A percentile compares a stretch with the other conserved stretches of the same genome.
Evolutionary conservation across 2,329 filamentous ascomycete genomes (phyloP).

Genomic region (Paraconiothyrium sp.): DNA sequence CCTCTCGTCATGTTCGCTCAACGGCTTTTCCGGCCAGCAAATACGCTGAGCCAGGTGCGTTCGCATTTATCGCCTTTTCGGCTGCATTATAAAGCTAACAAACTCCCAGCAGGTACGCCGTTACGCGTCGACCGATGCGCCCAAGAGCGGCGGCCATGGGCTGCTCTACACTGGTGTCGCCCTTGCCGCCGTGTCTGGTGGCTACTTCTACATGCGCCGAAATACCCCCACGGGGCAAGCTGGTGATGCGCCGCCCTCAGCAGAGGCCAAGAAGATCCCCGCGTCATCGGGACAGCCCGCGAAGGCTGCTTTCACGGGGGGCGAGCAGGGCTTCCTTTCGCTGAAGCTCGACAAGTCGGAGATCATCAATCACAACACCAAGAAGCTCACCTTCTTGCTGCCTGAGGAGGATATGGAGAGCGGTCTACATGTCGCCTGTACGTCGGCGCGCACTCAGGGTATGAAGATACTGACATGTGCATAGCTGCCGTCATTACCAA

Average conservation of each 20-base stretch:
- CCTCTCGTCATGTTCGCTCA: slow-evolving; percentile 54
- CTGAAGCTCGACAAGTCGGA: slow-evolving; percentile 83
- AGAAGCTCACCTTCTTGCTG: slow-evolving; percentile 87
- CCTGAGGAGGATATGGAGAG: slow-evolving; percentile 85
- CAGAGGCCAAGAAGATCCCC: slow-evolving; percentile 50
- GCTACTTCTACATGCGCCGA: slow-evolving; percentile 59
- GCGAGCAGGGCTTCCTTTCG: slow-evolving; percentile 87
- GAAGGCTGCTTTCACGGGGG: slow-evolving; percentile 75
- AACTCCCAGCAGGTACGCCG: slow-evolving; percentile 67
- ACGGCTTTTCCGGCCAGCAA: slow-evolving; percentile 55
- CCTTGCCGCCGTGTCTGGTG: slow-evolving; percentile 66
- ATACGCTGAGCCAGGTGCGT: slow-evolving; percentile 52
- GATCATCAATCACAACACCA: slow-evolving; percentile 91
- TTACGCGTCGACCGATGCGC: slow-evolving; percentile 72
- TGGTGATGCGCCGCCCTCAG: slow-evolving; percentile 39
- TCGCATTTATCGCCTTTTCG: slow-evolving; percentile 19
- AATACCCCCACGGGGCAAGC: slow-evolving; percentile 33
- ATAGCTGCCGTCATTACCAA: slow-evolving; percentile 84
- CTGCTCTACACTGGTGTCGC: slow-evolving; percentile 68
- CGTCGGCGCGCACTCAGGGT: slow-evolving; percentile 31
- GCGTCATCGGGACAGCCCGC: slow-evolving; percentile 51
- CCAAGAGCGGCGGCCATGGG: slow-evolving; percentile 60
- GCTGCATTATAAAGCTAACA: slow-evolving; percentile 35
- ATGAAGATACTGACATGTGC: slow-evolving; percentile 15
- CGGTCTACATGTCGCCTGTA: slow-evolving; percentile 81